phyloP scores from a whole-genome alignment of 305 asterid genomes.

The Lippia alba region DNA sequence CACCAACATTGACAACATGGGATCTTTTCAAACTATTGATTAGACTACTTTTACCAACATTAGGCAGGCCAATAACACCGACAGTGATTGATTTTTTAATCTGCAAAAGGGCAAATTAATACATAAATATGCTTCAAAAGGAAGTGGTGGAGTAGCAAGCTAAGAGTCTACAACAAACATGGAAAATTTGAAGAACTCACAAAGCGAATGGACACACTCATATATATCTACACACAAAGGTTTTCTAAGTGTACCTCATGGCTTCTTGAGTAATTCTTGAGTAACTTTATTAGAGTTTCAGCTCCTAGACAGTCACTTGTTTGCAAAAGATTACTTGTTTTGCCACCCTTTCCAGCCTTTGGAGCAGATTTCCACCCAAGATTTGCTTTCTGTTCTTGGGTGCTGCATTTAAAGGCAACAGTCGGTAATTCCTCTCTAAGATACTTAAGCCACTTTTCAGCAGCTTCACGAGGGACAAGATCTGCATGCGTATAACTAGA shows the following conservation, averaged over 20 bases:
- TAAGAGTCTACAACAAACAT: neutral
- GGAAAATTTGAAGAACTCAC: no score
- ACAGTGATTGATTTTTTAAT: constrained; percentile 84
- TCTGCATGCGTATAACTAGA: constrained; percentile 48
- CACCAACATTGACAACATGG: constrained; percentile 80
- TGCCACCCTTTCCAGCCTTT: constrained; percentile 55
- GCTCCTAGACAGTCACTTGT: constrained; percentile 92
- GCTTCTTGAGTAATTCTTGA: constrained; percentile 80
- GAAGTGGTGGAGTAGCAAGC: neutral
- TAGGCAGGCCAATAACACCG: constrained; percentile 83
- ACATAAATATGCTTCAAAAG: neutral
- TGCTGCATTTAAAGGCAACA: constrained; percentile 82
- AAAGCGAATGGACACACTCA: neutral
- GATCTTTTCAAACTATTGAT: constrained; percentile 85
- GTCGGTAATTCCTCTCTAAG: constrained; percentile 84
- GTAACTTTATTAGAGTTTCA: constrained; percentile 57
- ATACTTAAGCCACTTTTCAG: constrained; percentile 94
- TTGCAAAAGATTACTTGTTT: constrained; percentile 38
- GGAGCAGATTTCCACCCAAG: constrained; percentile 93
- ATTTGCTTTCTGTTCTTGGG: constrained; percentile 93
- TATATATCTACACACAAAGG: neutral
- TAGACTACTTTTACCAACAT: constrained; percentile 91
- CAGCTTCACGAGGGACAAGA: constrained; percentile 95
- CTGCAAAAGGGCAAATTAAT: constrained; percentile 43
- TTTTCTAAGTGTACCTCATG: constrained; percentile 52